Evolutionary conservation across 441 rosid genomes (phyloP).

Genomic region (Adansonia gregorii): DNA sequence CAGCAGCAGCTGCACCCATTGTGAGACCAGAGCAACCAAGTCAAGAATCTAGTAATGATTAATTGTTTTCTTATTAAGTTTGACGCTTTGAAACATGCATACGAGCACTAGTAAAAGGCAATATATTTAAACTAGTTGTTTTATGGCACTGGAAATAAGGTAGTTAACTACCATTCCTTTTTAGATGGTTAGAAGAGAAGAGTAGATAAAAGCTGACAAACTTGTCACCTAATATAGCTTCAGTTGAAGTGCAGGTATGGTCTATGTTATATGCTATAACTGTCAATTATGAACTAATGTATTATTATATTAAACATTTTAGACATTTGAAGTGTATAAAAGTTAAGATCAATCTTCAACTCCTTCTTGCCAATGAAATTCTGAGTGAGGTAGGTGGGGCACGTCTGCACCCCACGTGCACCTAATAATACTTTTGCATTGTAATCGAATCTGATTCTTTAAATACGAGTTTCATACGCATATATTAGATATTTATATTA

Average conservation of each 20-base stretch:
- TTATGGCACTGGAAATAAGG: background rate
- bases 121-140: background rate
- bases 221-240: background rate
- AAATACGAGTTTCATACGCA: too few species aligned
- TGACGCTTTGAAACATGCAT: background rate
- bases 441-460: too few species aligned
- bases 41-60: background rate
- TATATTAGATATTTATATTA: too few species aligned
- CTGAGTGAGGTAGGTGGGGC: background rate
- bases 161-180: conserved; percentile 9
- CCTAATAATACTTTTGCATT: too few species aligned
- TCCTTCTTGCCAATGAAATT: background rate
- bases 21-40: background rate
- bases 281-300: background rate
- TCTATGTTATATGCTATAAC: background rate
- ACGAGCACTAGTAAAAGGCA: background rate
- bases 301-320: background rate
- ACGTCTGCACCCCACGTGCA: too few species aligned
- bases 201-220: background rate
- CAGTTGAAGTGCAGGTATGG: background rate
- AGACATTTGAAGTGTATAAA: background rate
- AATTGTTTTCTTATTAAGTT: background rate
- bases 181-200: background rate
- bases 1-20: conserved; percentile 40
- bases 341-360: too few species aligned